A percentile compares a stretch with the other conserved stretches of the same genome.
Conservation (phyloP, 2,329 filamentous ascomycete species). For the Cladosporium cucumerinum region DNA sequence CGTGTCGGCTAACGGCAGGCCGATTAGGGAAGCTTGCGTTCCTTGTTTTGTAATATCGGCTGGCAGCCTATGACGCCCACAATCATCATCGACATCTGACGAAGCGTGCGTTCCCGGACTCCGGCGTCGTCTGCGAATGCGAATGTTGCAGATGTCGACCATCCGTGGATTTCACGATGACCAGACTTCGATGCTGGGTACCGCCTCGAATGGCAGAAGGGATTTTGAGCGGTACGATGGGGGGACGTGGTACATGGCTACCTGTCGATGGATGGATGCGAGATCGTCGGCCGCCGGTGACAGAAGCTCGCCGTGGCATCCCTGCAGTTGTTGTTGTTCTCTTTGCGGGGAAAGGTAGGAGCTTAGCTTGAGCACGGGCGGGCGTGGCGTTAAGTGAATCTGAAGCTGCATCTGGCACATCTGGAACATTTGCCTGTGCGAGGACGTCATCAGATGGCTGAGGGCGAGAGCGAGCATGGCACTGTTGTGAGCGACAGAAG, state of each 20-base stretch:
- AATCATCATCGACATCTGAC: conserved; percentile 1
- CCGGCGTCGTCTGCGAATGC: neutral
- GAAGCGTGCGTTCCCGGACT: neutral
- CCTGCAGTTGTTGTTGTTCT: conserved; percentile 4
- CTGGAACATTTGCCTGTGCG: neutral
- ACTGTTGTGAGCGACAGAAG: neutral
- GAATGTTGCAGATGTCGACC: neutral
- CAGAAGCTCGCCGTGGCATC: neutral
- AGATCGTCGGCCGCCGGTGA: neutral
- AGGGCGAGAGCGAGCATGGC: neutral
- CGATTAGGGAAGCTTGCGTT: neutral
- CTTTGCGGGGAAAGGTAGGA: conserved; percentile 6
- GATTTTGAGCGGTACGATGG: neutral
- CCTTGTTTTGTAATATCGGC: neutral
- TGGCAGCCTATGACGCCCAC: neutral
- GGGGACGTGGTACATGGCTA: neutral
- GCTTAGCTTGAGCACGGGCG: conserved; percentile 9
- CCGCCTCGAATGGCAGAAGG: neutral
- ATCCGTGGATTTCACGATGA: neutral
- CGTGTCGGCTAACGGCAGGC: conserved; percentile 4
- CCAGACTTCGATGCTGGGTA: neutral
- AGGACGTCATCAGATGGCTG: neutral
- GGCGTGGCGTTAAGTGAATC: neutral
- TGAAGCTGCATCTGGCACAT: conserved; percentile 1
- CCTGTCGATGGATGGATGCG: conserved; percentile 5